These are phyloP conservation scores for Debaryomyces sp. DNA, from an alignment of 1,139 yeast species.

Conservation along the genomic window DNA sequence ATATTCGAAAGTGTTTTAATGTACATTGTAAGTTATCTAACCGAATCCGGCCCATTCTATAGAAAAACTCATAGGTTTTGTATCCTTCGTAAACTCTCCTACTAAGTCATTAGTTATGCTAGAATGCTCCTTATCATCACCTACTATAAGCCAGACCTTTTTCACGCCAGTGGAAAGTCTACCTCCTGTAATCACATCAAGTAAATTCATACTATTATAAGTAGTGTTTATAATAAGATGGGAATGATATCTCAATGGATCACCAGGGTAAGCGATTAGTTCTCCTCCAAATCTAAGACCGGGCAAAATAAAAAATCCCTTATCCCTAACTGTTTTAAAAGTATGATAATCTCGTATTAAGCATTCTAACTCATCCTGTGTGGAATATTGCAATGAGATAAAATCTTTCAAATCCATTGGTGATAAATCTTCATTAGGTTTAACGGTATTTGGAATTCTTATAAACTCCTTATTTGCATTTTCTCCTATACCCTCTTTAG, in stretches of 20 bases:
- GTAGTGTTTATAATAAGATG: conserved; percentile 71
- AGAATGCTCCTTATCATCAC: conserved; percentile 16
- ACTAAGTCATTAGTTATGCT: conserved; percentile 7
- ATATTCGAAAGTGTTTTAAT: not conserved
- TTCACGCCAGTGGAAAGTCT: conserved; percentile 92
- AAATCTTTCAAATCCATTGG: conserved; percentile 1
- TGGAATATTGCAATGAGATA: not conserved
- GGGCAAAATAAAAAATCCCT: conserved; percentile 67
- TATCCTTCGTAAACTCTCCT: conserved; percentile 5
- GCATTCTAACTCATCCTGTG: conserved; percentile 1
- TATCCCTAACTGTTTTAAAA: conserved; percentile 42
- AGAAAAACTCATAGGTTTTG: conserved; percentile 44
- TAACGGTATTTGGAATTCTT: not conserved
- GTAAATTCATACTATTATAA: conserved; percentile 45
- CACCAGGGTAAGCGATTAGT: conserved; percentile 92
- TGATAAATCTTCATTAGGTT: not conserved
- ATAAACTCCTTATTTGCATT: not conserved
- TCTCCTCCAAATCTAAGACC: conserved; percentile 92
- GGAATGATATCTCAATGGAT: conserved; percentile 87
- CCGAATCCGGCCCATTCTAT: conserved; percentile 88
- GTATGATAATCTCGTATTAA: conserved; percentile 19
- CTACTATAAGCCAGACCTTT: conserved; percentile 76
- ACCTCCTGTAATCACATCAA: conserved; percentile 77
- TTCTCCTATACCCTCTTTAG: not conserved
- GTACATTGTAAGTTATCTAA: conserved; percentile 19